Percentiles rank a stretch among this genome's conserved stretches.
Evolutionary conservation across 495 filamentous ascomycete species (phyloP).

Genomic region (Pseudoneurospora amorphoporcata): DNA sequence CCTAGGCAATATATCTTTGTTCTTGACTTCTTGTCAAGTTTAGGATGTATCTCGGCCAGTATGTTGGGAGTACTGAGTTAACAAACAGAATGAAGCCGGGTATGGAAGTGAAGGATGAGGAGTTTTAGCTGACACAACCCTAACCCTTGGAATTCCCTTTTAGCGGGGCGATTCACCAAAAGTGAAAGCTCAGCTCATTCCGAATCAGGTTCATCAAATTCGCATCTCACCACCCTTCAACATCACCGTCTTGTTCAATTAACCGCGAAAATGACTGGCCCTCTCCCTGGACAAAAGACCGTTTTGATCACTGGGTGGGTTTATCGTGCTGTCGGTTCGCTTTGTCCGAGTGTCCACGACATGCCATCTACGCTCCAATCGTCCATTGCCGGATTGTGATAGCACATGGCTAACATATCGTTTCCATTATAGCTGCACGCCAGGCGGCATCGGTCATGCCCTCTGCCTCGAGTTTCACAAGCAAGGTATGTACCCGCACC

Average conservation of each 20-base stretch:
- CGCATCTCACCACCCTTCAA: background rate
- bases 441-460: constrained; percentile 43
- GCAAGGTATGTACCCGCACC: constrained; percentile 22
- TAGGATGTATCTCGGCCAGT: no score
- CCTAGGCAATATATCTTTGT: no score
- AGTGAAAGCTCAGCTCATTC: background rate
- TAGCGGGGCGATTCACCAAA: background rate
- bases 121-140: background rate
- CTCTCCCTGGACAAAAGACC: constrained; percentile 33
- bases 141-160: background rate
- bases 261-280: constrained; percentile 10
- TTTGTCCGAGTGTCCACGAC: background rate
- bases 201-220: background rate
- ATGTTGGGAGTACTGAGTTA: no score
- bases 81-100: background rate
- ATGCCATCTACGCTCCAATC: background rate
- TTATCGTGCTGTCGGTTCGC: background rate
- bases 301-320: constrained; percentile 42
- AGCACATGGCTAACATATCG: background rate
- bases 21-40: no score
- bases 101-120: background rate
- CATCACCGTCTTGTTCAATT: background rate
- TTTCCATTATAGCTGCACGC: constrained; percentile 32
- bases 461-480: constrained; percentile 40
- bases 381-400: background rate